Percentiles rank a stretch among this genome's conserved stretches.
These are phyloP conservation scores for Hyaloscypha hepaticicola DNA, from an alignment of 495 filamentous ascomycete genomes.

Conservation along the genomic window DNA sequence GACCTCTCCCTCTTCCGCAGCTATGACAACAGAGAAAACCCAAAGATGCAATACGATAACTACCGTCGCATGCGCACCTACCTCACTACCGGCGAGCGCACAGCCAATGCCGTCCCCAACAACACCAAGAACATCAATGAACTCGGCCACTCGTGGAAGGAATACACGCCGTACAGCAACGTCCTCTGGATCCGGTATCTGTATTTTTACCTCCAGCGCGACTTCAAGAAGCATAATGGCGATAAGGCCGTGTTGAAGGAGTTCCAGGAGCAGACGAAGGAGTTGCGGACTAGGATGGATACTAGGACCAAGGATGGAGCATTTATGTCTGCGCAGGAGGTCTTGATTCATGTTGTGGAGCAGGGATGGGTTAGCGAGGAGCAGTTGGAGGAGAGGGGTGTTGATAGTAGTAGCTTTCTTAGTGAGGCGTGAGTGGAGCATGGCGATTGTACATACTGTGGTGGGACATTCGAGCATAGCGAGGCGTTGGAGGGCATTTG, in stretches of 20 bases:
- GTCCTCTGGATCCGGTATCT: conserved; percentile 53
- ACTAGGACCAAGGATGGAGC: conserved; percentile 33
- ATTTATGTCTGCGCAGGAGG: conserved; percentile 22
- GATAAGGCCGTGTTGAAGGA: conserved; percentile 7
- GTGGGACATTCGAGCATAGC: background rate
- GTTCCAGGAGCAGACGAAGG: conserved; percentile 41
- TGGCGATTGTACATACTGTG: background rate
- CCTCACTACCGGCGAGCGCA: conserved; percentile 39
- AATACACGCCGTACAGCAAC: conserved; percentile 48
- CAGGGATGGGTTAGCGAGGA: conserved; percentile 22
- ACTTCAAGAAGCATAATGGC: conserved; percentile 5
- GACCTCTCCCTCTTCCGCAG: conserved; percentile 48
- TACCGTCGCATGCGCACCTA: conserved; percentile 48
- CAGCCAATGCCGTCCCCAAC: conserved; percentile 31
- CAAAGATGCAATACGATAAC: conserved; percentile 32
- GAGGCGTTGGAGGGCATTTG: background rate
- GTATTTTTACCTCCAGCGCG: conserved; percentile 28
- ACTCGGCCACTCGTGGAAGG: conserved; percentile 28
- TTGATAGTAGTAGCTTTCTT: conserved; percentile 8
- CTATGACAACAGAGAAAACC: background rate
- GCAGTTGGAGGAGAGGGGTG: conserved; percentile 9
- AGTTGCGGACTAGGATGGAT: conserved; percentile 44
- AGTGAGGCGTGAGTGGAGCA: conserved; percentile 1
- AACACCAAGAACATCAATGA: conserved; percentile 32
- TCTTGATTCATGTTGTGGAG: conserved; percentile 8